Base-by-base conservation (phyloP, 192 early-diverging fungal species). In the Podila clonocystis region DNA sequence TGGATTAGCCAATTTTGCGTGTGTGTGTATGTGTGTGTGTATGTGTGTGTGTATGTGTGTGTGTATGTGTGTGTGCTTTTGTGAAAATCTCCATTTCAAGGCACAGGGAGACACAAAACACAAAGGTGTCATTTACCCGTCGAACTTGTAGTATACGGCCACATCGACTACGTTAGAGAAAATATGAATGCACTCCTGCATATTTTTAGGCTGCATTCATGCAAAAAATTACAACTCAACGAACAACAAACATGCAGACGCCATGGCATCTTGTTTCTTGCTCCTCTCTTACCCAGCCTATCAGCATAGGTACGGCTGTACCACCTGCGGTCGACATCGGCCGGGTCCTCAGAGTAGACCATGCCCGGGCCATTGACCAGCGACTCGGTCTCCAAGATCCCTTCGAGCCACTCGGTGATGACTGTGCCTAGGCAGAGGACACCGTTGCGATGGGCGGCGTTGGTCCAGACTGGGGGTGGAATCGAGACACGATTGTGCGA, bases 141-240 rank as follows among this genome's bases (percentile, higher is more conserved):
- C 91, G 84, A 93, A 93, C 49, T 75, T 68, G 72, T 91, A 93
- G 71, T 90, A 87, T 11, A 82, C 65, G 9, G 91, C 89, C 36
- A 93, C 58, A 12, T 84, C 84, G 5, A 92, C 89, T 82, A 80
- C 45, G 22, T 31, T 41, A 41, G 38, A 41, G 38, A 41, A 41
- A 9, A 45, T 12, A 17, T 1, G 15, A 45, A 45, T 15, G 15
- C 41, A 15, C 41, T 45, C 41, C 41, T 45, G 13, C 41, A 45
- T 45, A 45, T 45, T 45, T 45, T 45, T 45, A 45, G 41, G 13
- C 9, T 15, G 0, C 41, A 45, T 45, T 45, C 41, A 45, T 17
- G 41, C 41, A 15, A 45, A 7, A 15, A 45, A 15, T 13, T 8
- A 8, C 36, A 38, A 38, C 36, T 8, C 5, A 38, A 38, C 3